Base-by-base conservation (phyloP, 345 rosid genomes). In the Boechera stricta region DNA sequence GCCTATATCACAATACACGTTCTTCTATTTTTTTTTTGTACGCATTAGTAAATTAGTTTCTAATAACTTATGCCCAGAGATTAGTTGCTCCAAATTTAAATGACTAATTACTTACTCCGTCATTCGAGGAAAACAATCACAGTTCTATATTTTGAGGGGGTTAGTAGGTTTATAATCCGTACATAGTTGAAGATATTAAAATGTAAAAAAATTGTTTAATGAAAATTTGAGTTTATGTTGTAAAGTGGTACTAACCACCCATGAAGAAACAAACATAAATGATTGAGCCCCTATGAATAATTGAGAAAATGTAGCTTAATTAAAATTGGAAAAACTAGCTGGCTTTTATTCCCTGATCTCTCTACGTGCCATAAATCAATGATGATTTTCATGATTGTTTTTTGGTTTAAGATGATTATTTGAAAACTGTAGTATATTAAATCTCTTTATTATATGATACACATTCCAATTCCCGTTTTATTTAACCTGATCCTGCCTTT, bases 311-410 rank as follows among this genome's bases (percentile, higher is more conserved):
- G 64, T 54, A 64, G 54, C 39, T 29, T 64, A 64, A 71, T 36
- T 33, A 31, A 76, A 68, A 48, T 26, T 51, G 33, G 36, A 16
- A 21, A 45, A 42, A 44, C 21, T 29, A 65, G 77, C 81, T 77
- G 81, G 55, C 77, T 57, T 64, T 47, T 77, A 72, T 77, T 58
- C 68, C 15, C 56, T 71, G 68, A 71, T 65, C 36, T 71, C 10
- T 71, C 39, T 77, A 77, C 77, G 77, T 77, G 77, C 72, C 63
- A 72, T 24, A 15, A 48, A 65, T 38, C 73, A 77, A 77, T 71
- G 48, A 64, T 77, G 55, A 18, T 18, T 62, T 64, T 72, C 55
- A 71, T 77, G 72, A 71, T 71, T 64, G 44, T 13, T n/a, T 42
- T 42, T 62, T 62, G 32, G 59, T 63, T 13, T 55, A 47, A 42